Evolutionary conservation across 1,139 yeast genomes (phyloP).

Genomic region (Kodamaea alishanica): DNA sequence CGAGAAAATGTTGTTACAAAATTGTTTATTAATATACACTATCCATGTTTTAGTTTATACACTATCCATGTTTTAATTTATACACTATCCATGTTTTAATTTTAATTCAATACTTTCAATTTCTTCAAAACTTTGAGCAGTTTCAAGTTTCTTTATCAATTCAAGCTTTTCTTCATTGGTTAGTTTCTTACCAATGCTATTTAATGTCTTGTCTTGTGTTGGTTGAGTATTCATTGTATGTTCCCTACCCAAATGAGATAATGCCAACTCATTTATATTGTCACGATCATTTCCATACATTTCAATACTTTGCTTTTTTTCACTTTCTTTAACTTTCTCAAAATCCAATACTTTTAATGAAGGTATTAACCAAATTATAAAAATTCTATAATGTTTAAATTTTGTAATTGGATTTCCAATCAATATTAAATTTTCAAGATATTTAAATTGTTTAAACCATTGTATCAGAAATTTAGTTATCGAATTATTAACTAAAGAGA

Average conservation of each 20-base stretch:
- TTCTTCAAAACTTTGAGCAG: slow-evolving; percentile 69
- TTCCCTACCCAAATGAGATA: slow-evolving; percentile 9
- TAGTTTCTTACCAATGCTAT: slow-evolving; percentile 37
- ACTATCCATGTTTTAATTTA: too few relatives aligned
- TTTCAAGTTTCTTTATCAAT: slow-evolving; percentile 51
- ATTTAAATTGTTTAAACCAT: slow-evolving; percentile 21
- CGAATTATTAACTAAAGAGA: slow-evolving; percentile 54
- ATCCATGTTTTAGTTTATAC: too few relatives aligned
- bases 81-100: slow-evolving; percentile 39
- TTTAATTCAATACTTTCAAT: slow-evolving; percentile 66
- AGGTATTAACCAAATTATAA: slow-evolving; percentile 63
- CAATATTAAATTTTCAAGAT: slow-evolving; percentile 49
- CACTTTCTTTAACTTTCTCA: slow-evolving; percentile 53
- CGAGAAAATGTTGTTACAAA: too few relatives aligned
- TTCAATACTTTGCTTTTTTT: slow-evolving; percentile 42
- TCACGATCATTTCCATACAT: slow-evolving; percentile 40
- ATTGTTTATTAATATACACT: too few relatives aligned
- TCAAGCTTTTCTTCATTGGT: slow-evolving; percentile 50
- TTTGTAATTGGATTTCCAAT: slow-evolving; percentile 59
- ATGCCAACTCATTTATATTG: slow-evolving; percentile 12
- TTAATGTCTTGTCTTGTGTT: slow-evolving; percentile 8
- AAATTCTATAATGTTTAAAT: slow-evolving; percentile 54
- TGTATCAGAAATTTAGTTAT: slow-evolving; percentile 34
- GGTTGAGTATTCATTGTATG: neutral
- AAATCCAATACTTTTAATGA: slow-evolving; percentile 63